Evolutionary conservation across 2,329 filamentous ascomycete genomes (phyloP), one percentile per base, ranked within the genome.

Genomic region (Aspergillus awamori): DNA sequence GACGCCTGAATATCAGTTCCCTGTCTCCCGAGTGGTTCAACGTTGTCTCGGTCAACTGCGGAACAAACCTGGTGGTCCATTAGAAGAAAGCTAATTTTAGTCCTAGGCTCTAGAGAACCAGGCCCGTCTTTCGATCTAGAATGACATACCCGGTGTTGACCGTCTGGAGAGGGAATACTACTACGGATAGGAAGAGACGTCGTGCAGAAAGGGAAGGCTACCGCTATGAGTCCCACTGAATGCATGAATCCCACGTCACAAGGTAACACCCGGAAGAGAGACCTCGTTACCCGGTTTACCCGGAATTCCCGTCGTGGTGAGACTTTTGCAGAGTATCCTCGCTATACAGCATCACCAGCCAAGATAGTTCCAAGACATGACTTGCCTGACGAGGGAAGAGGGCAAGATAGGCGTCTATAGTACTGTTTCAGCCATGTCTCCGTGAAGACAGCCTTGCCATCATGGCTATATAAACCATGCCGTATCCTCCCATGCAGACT

Each of bases 251-350:
- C 47, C 8, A 36, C 5, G 4, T 30, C 15, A 33, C 47, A 26
- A 33, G 47, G 47, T 51, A 13, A 30, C 47, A 51, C 24, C 15
- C 45, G 45, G 24, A 8, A 17, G n/a, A 6, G 8, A 30, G 20
- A 26, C 47, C 47, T 51, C 24, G 47, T 51, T 33, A 51, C 47
- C 17, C 47, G 26, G 33, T 51, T 49, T 51, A 30, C 28, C 47
- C 24, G 24, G 15, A 22, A 5, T 45, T 20, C 24, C 15, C 24
- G 5, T 30, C 4, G 41, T 13, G 26, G n/a, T 51, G 47, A 51
- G 47, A 49, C 26, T 4, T 10, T 15, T 28, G 24, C 45, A 49
- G 22, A 30, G 7, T 26, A 30, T 13, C 45, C 45, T 49, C 41
- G 45, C 45, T n/a, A 51, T 51, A 30, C 47, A 28, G 30, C 28